These are phyloP conservation scores for Xylaria sp. DNA, from an alignment of 2,329 filamentous ascomycete genomes.

Conservation along the genomic window DNA sequence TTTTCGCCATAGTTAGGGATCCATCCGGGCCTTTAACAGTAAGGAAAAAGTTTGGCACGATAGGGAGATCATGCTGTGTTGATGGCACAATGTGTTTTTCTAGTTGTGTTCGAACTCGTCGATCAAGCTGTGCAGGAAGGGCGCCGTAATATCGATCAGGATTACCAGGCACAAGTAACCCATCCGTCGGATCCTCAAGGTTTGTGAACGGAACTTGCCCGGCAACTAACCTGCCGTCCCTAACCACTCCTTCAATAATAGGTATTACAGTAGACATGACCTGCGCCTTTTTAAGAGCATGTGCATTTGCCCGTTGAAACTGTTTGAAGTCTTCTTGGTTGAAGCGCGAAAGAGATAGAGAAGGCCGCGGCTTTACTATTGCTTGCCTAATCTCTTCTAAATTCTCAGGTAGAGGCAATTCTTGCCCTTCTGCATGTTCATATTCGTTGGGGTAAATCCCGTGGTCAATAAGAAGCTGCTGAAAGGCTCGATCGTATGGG, in stretches of 20 bases:
- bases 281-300: background rate
- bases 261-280: conserved; percentile 2
- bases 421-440: conserved; percentile 14
- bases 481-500: conserved; percentile 30
- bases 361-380: conserved; percentile 11
- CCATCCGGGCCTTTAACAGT: conserved; percentile 30
- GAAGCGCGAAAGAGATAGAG: conserved; percentile 28
- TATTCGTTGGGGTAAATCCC: conserved; percentile 29
- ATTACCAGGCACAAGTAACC: conserved; percentile 7
- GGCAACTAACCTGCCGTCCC: background rate
- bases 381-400: conserved; percentile 11
- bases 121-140: background rate
- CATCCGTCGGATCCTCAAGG: background rate
- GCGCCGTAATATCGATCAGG: conserved; percentile 7
- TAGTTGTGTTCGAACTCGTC: background rate
- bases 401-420: conserved; percentile 15
- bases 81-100: conserved; percentile 27
- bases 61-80: conserved; percentile 23
- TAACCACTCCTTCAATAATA: conserved; percentile 1
- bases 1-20: conserved; percentile 31
- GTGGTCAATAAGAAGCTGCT: conserved; percentile 36
- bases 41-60: conserved; percentile 30
- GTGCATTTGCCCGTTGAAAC: conserved; percentile 23
- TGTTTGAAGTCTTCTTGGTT: conserved; percentile 24
- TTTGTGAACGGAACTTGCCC: conserved; percentile 4